Percentiles rank a stretch among this genome's conserved stretches.
phyloP scores from a whole-genome alignment of 495 filamentous ascomycete genomes.

The Penicillium dipodomyicola region DNA sequence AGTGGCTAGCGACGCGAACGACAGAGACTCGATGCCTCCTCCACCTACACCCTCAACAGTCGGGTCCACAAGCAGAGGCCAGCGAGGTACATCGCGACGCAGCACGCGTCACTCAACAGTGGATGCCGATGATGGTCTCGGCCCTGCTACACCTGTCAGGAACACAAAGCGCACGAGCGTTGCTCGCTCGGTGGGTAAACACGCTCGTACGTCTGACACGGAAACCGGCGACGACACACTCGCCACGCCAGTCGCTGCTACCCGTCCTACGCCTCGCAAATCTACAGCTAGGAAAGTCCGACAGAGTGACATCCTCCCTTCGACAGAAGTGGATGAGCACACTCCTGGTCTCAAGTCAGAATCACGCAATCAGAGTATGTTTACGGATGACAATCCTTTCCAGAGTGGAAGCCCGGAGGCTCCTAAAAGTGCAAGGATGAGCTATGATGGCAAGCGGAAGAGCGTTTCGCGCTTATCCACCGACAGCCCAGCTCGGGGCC shows the following conservation, averaged over 20 bases:
- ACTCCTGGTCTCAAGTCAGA: slow-evolving; percentile 39
- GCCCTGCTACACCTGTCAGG: slow-evolving; percentile 31
- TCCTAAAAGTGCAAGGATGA: slow-evolving; percentile 31
- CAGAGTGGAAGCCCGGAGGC: slow-evolving; percentile 71
- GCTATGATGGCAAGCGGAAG: slow-evolving; percentile 49
- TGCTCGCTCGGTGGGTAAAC: slow-evolving; percentile 50
- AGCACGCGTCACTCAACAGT: slow-evolving; percentile 39
- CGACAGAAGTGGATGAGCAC: slow-evolving; percentile 39
- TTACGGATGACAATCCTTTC: slow-evolving; percentile 90
- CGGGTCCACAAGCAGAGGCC: slow-evolving; percentile 43
- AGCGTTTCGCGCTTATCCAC: slow-evolving; percentile 43
- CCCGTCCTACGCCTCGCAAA: slow-evolving; percentile 33
- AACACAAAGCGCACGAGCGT: slow-evolving; percentile 31
- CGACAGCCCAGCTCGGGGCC: slow-evolving; percentile 33
- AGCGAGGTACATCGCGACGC: slow-evolving; percentile 39
- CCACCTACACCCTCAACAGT: slow-evolving; percentile 47
- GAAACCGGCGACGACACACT: slow-evolving; percentile 43
- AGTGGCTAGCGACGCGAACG: slow-evolving; percentile 46
- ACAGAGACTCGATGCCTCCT: slow-evolving; percentile 44
- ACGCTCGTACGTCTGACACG: slow-evolving; percentile 51
- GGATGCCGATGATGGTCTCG: slow-evolving; percentile 34
- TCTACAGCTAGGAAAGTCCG: slow-evolving; percentile 50
- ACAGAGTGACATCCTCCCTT: slow-evolving; percentile 56
- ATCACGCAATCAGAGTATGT: slow-evolving; percentile 54
- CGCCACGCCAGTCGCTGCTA: slow-evolving; percentile 35